These are phyloP conservation scores for Eucalyptus albens DNA, from an alignment of 345 rosid genomes.

Conservation along the genomic window DNA sequence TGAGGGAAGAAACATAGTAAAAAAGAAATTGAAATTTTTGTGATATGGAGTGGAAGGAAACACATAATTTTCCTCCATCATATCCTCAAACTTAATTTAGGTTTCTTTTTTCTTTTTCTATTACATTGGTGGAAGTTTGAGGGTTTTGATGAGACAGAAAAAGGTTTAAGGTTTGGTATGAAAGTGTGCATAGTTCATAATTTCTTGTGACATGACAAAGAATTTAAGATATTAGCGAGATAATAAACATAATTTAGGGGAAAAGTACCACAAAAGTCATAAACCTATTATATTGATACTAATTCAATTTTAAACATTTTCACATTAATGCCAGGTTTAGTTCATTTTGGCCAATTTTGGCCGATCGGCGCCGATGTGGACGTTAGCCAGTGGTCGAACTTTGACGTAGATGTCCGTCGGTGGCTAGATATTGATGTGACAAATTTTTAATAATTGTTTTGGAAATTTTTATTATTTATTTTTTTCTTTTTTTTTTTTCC, in stretches of 20 bases:
- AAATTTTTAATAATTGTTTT: too few species aligned
- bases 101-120: too few species aligned
- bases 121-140: neutral
- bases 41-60: neutral
- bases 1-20: neutral
- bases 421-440: too few species aligned
- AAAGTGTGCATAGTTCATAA: neutral
- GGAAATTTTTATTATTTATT: too few species aligned
- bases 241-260: neutral
- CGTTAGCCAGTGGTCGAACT: fast-evolving
- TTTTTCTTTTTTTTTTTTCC: too few species aligned
- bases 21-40: neutral
- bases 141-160: neutral
- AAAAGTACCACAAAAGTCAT: too few species aligned
- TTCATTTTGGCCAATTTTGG: fast-evolving
- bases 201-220: neutral
- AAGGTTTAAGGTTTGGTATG: neutral
- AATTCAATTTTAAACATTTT: fast-evolving
- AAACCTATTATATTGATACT: fast-evolving
- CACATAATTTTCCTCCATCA: neutral
- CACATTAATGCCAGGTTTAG: fast-evolving
- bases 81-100: neutral
- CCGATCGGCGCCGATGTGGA: fast-evolving
- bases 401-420: fast-evolving
- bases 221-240: neutral